Evolutionary conservation across 2,329 filamentous ascomycete species (phyloP).

Genomic region (Fusarium foetens): DNA sequence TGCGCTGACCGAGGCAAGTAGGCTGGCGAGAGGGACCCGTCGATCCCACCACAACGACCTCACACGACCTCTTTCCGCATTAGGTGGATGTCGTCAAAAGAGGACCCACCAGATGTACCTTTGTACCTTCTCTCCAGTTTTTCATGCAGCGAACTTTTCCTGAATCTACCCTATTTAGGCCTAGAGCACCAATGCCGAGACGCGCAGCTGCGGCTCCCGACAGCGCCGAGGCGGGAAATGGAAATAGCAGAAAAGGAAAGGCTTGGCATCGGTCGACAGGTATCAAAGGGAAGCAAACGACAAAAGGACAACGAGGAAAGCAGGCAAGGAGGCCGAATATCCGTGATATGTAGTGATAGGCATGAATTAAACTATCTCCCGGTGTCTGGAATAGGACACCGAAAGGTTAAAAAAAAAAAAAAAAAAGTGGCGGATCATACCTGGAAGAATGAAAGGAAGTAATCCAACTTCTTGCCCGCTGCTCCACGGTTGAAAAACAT

Average conservation of each 20-base stretch:
- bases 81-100: constrained; percentile 26
- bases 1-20: neutral
- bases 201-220: constrained; percentile 26
- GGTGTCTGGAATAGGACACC: constrained; percentile 37
- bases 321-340: neutral
- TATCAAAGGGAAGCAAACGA: neutral
- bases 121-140: neutral
- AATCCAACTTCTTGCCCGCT: constrained; percentile 96
- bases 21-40: neutral
- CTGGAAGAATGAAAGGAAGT: constrained; percentile 96
- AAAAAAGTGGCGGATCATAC: constrained; percentile 50
- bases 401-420: neutral
- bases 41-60: constrained; percentile 1
- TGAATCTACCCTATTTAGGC: constrained; percentile 10
- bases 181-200: constrained; percentile 20
- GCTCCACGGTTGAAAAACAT: constrained; percentile 95
- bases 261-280: constrained; percentile 30
- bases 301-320: neutral
- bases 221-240: constrained; percentile 35
- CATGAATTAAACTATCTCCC: neutral
- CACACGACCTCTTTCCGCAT: constrained; percentile 41
- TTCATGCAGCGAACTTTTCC: constrained; percentile 26
- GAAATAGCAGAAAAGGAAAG: constrained; percentile 21
- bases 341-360: neutral
- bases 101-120: neutral